These are phyloP conservation scores for Corinectria fuckeliana DNA, from an alignment of 2,329 filamentous ascomycete genomes.

Conservation along the genomic window DNA sequence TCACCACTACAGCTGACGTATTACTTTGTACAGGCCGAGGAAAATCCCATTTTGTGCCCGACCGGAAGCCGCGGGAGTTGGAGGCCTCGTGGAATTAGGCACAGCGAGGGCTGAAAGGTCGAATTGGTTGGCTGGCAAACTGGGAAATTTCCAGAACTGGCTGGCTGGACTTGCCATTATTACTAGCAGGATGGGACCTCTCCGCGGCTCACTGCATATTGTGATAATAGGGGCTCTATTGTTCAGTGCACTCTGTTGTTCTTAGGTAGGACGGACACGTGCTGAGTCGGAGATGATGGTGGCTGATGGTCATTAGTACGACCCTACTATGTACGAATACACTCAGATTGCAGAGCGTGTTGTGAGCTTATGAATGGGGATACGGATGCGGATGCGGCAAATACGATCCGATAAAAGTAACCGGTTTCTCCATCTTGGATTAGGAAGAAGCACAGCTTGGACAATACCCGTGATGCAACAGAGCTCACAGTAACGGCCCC, in stretches of 20 bases:
- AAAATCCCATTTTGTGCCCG: not conserved
- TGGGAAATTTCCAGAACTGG: not conserved
- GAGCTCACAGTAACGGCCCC: too few relatives aligned
- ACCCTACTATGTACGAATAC: too few relatives aligned
- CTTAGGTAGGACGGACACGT: not conserved
- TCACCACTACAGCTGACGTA: not conserved
- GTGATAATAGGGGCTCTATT: not conserved
- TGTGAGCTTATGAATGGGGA: too few relatives aligned
- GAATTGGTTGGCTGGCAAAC: not conserved
- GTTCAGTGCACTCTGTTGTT: not conserved
- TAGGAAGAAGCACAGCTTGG: too few relatives aligned
- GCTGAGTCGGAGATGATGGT: not conserved
- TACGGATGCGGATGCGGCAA: too few relatives aligned
- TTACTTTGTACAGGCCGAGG: not conserved
- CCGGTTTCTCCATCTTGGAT: not conserved
- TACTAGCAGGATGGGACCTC: too few relatives aligned
- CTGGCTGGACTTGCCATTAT: not conserved
- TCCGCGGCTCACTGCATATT: not conserved
- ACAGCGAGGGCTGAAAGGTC: not conserved
- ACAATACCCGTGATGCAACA: too few relatives aligned
- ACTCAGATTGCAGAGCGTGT: not conserved
- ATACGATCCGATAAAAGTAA: too few relatives aligned
- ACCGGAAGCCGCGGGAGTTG: constrained; percentile 13
- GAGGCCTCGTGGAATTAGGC: not conserved
- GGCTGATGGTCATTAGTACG: not conserved